These are phyloP conservation scores for Trichoderma semiorbis DNA, from an alignment of 2,329 filamentous ascomycete genomes.

Conservation along the genomic window DNA sequence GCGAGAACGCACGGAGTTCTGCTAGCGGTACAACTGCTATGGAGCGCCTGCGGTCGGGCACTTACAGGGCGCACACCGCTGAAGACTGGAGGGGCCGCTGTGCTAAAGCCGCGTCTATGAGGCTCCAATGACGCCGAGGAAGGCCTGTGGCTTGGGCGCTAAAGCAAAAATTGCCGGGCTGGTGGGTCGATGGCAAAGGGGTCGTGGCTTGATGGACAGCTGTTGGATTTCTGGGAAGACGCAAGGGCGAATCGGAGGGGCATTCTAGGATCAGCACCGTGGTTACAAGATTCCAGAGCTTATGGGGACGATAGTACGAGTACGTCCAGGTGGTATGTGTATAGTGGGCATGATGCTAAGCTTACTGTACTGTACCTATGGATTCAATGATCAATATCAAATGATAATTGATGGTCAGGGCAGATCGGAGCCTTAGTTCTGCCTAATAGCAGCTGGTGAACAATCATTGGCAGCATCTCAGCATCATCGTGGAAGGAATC, in stretches of 20 bases:
- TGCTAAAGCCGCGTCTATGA: neutral
- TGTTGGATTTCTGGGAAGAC: neutral
- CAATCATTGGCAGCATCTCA: neutral
- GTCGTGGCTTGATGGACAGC: slow-evolving; percentile 14
- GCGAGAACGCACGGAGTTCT: neutral
- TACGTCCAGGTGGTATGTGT: neutral
- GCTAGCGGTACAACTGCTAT: neutral
- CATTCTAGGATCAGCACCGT: neutral
- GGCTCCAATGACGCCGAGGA: slow-evolving; percentile 11
- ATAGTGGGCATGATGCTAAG: neutral
- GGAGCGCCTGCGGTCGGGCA: neutral
- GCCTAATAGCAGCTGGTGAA: neutral
- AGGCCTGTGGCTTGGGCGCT: slow-evolving; percentile 11
- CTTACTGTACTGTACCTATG: neutral
- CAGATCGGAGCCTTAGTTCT: neutral
- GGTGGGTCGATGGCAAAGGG: slow-evolving; percentile 14
- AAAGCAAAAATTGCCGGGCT: neutral
- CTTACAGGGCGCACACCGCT: slow-evolving; percentile 19
- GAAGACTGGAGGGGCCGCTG: slow-evolving; percentile 11
- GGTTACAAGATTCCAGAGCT: neutral
- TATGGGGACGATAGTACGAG: neutral
- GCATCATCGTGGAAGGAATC: neutral
- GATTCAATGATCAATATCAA: neutral
- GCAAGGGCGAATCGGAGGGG: neutral
- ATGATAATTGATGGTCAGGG: neutral